A percentile compares a stretch with the other conserved stretches of the same genome.
Conservation (phyloP, 257 asterid genomes). For the Eustoma russellianum region DNA sequence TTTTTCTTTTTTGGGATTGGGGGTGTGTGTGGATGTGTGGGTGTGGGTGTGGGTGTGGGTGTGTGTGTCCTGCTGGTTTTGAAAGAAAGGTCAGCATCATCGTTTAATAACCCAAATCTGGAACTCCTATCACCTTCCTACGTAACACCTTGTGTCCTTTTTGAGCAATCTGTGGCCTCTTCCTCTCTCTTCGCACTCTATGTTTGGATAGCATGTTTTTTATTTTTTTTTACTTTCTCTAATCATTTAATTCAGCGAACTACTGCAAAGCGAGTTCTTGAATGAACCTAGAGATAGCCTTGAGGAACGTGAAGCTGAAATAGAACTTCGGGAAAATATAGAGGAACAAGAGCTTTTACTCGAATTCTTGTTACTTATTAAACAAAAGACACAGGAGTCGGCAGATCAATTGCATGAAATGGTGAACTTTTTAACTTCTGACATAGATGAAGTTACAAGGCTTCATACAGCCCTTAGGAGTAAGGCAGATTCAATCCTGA, state of each 20-base stretch:
- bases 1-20: too few relatives aligned
- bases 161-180: too few relatives aligned
- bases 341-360: constrained; percentile 84
- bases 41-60: too few relatives aligned
- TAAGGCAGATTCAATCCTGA: constrained; percentile 39
- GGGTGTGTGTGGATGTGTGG: too few relatives aligned
- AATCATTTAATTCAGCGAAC: constrained; percentile 39
- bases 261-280: constrained; percentile 84
- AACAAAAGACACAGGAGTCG: constrained; percentile 70
- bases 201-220: background rate
- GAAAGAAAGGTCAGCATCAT: too few relatives aligned
- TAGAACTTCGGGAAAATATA: constrained; percentile 68
- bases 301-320: constrained; percentile 79
- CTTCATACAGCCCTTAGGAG: constrained; percentile 39
- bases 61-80: too few relatives aligned
- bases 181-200: too few relatives aligned
- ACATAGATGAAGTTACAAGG: constrained; percentile 66
- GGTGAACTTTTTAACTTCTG: constrained; percentile 59
- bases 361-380: constrained; percentile 66
- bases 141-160: too few relatives aligned
- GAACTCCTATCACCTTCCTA: too few relatives aligned
- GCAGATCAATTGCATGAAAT: constrained; percentile 54
- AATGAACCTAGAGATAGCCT: constrained; percentile 65
- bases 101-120: too few relatives aligned
- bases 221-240: constrained; percentile 14